Conservation (phyloP, 257 asterid species). For the Lantana camara region DNA sequence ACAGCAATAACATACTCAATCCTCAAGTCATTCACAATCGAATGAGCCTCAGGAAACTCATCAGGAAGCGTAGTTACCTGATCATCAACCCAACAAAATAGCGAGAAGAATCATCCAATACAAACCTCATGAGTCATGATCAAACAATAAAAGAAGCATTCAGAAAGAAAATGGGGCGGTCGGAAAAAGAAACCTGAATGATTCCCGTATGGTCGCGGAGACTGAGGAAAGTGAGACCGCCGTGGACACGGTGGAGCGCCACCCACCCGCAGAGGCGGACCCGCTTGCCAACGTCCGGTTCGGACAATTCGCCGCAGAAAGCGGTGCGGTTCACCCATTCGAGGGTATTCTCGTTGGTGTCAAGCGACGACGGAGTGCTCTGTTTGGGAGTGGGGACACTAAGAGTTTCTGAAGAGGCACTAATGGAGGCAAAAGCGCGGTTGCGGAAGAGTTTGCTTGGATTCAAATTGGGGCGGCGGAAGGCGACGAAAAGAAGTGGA, state of each 20-base stretch:
- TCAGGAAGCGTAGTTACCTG: constrained; percentile 94
- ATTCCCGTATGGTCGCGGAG: constrained; percentile 93
- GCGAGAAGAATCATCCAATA: background rate
- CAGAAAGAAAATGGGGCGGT: background rate
- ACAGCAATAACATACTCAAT: constrained; percentile 88
- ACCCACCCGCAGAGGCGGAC: constrained; percentile 98
- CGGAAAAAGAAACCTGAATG: constrained; percentile 61
- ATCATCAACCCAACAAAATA: constrained; percentile 8
- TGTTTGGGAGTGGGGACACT: constrained; percentile 40
- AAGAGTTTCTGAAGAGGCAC: constrained; percentile 46
- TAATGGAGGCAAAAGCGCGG: constrained; percentile 46
- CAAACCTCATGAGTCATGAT: background rate
- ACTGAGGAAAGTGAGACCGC: constrained; percentile 83
- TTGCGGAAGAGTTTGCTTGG: constrained; percentile 25
- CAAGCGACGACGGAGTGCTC: constrained; percentile 29
- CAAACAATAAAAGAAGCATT: background rate
- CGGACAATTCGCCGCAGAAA: constrained; percentile 77
- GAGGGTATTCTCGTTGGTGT: constrained; percentile 37
- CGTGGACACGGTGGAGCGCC: constrained; percentile 95
- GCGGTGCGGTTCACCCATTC: constrained; percentile 84
- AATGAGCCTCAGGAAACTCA: constrained; percentile 93
- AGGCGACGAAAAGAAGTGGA: constrained; percentile 35
- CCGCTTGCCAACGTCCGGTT: constrained; percentile 70
- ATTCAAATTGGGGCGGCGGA: constrained; percentile 29
- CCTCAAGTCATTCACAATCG: constrained; percentile 73